Percentiles rank a stretch among this genome's conserved stretches.
phyloP scores from a whole-genome alignment of 2,329 filamentous ascomycete species.

The Bipolaris victoriae region DNA sequence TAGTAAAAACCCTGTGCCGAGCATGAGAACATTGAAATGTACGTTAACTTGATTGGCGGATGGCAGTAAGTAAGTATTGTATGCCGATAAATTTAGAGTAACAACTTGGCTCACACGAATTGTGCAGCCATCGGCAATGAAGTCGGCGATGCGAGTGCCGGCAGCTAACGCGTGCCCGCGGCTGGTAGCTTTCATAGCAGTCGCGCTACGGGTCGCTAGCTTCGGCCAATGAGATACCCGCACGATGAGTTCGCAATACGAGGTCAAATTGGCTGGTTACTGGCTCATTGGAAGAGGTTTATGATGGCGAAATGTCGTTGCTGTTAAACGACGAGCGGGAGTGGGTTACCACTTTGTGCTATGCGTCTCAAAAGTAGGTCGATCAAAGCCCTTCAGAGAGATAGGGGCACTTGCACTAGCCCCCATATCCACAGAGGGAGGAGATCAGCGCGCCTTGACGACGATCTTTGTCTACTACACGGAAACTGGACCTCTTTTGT shows the following conservation, averaged over 20 bases:
- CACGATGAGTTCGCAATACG: conserved; percentile 1
- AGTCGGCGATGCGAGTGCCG: conserved; percentile 10
- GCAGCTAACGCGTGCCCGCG: conserved; percentile 12
- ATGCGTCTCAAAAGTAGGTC: background rate
- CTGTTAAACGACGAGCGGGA: conserved; percentile 4
- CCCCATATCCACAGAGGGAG: background rate
- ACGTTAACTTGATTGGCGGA: background rate
- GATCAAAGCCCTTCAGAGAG: background rate
- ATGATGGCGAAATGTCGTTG: conserved; percentile 1
- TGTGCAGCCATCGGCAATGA: conserved; percentile 4
- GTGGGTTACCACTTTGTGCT: background rate
- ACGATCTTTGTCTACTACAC: conserved; percentile 4
- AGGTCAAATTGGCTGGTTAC: background rate
- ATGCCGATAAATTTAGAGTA: background rate
- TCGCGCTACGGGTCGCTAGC: conserved; percentile 11
- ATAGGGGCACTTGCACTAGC: conserved; percentile 5
- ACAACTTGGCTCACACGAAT: background rate
- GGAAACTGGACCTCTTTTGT: background rate
- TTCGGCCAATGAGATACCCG: background rate
- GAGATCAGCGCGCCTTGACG: conserved; percentile 5
- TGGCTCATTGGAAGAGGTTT: conserved; percentile 5
- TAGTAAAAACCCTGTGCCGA: background rate
- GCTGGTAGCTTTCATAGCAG: conserved; percentile 4
- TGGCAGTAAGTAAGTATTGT: background rate
- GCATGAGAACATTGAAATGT: too few relatives aligned